Evolutionary conservation across 192 early-diverging fungal species (phyloP).

Genomic region (Mortierella hygrophila): DNA sequence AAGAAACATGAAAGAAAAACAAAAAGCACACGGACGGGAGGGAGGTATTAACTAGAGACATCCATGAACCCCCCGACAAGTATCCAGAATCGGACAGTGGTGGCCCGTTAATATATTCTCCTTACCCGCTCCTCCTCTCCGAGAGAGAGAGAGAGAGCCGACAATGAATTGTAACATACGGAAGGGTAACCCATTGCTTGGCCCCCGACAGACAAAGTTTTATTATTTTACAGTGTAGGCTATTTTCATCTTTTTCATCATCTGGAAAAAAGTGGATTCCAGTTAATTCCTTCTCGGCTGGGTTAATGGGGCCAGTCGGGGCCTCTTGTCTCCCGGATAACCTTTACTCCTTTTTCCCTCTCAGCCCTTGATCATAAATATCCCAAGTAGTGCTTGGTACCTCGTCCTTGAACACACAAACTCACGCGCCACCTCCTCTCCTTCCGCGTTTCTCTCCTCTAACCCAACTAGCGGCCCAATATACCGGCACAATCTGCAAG

Average conservation of each 20-base stretch:
- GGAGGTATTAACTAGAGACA: background rate
- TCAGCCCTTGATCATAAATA: background rate
- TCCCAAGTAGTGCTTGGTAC: too few species aligned
- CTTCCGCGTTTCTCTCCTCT: background rate
- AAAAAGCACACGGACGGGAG: background rate
- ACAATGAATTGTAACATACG: too few species aligned
- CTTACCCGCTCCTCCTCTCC: too few species aligned
- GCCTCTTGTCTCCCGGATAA: background rate
- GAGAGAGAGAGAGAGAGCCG: too few species aligned
- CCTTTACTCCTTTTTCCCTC: background rate
- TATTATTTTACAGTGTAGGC: too few species aligned
- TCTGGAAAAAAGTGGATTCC: too few species aligned
- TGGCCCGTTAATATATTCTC: too few species aligned
- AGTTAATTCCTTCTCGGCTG: background rate
- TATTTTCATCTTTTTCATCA: too few species aligned
- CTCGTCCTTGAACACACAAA: background rate
- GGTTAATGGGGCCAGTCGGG: background rate
- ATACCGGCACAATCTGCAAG: conserved; percentile 37
- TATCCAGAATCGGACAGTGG: too few species aligned
- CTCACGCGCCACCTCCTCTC: background rate
- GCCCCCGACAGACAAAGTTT: too few species aligned
- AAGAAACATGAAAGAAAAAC: background rate
- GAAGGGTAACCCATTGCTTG: too few species aligned
- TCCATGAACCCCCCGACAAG: background rate
- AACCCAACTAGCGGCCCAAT: conserved; percentile 13